A percentile compares a stretch with the other conserved stretches of the same genome.
Evolutionary conservation across 345 rosid genomes (phyloP).

Genomic region (Lepidium didymum): DNA sequence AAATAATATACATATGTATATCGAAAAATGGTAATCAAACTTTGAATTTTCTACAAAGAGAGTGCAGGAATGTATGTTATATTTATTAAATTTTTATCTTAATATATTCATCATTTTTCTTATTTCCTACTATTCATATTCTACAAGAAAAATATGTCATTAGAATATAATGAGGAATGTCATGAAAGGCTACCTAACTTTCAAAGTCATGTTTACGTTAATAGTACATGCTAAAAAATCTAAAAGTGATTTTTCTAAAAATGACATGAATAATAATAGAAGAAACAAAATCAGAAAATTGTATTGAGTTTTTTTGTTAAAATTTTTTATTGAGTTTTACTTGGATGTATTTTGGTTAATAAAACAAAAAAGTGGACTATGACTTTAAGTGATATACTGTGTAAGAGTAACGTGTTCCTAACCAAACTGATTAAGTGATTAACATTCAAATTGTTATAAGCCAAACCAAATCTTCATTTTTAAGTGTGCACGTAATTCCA

Average conservation of each 20-base stretch:
- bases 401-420: constrained; percentile 22
- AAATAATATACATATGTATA: no score
- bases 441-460: not conserved
- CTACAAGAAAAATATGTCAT: no score
- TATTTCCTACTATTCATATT: not conserved
- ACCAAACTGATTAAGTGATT: not conserved
- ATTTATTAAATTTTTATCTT: not conserved
- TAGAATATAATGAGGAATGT: not conserved
- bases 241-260: not conserved
- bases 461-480: constrained; percentile 14
- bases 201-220: not conserved
- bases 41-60: not conserved
- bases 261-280: not conserved
- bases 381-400: constrained; percentile 7
- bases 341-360: not conserved
- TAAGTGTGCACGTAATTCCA: constrained; percentile 28
- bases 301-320: not conserved
- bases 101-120: not conserved
- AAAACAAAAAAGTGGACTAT: constrained; percentile 12
- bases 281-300: not conserved
- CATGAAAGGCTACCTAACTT: not conserved
- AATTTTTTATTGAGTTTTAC: not conserved
- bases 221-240: not conserved
- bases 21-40: no score
- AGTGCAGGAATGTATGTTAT: not conserved